A percentile compares a stretch with the other conserved stretches of the same genome.
phyloP scores from a whole-genome alignment of 148 eudicot genomes.

The Silene uniflora region DNA sequence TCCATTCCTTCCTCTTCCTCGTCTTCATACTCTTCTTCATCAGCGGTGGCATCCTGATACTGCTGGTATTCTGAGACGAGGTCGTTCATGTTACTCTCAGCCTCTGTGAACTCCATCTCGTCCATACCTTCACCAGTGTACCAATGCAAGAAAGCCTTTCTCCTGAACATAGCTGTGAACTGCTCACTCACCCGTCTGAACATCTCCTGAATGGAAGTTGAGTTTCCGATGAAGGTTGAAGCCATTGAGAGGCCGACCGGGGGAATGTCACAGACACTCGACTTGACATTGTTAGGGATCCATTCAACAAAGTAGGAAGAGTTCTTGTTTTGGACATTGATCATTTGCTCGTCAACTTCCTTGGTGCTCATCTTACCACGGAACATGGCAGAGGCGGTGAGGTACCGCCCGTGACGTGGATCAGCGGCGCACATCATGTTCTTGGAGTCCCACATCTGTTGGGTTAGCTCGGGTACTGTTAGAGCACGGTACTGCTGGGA shows the following conservation, averaged over 20 bases:
- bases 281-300: conserved; percentile 47
- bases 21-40: conserved; percentile 35
- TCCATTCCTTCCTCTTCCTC: conserved; percentile 30
- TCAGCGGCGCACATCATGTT: conserved; percentile 61
- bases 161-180: conserved; percentile 48
- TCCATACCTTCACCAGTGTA: conserved; percentile 87
- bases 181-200: conserved; percentile 40
- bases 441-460: conserved; percentile 52
- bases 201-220: conserved; percentile 39
- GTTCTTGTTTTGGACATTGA: conserved; percentile 47
- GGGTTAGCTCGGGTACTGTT: conserved; percentile 51
- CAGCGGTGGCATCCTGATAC: conserved; percentile 37
- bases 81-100: conserved; percentile 66
- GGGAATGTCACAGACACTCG: conserved; percentile 47
- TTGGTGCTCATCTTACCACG: conserved; percentile 53
- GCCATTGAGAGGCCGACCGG: conserved; percentile 38
- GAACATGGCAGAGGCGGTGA: conserved; percentile 53
- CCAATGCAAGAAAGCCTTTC: conserved; percentile 91
- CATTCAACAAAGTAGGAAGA: conserved; percentile 50
- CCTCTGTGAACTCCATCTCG: conserved; percentile 86
- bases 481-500: conserved; percentile 44
- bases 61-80: conserved; percentile 37
- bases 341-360: conserved; percentile 50
- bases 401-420: conserved; percentile 48
- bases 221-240: conserved; percentile 38